Base-by-base conservation (phyloP, 1,284 basidiomycete genomes). In the Ustilago esculenta region DNA sequence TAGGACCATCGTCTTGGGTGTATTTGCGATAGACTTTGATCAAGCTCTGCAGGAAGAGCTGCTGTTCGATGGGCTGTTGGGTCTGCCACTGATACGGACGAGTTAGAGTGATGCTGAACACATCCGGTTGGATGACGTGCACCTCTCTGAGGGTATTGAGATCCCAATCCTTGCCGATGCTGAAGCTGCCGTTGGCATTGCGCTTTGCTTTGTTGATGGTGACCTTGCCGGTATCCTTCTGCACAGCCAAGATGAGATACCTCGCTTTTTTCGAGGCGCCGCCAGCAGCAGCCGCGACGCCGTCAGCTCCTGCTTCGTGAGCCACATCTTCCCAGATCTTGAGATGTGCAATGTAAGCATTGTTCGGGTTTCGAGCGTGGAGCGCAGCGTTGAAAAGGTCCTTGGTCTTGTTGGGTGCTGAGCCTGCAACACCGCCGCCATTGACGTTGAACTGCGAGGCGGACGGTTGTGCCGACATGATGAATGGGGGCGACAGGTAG, bases 151-250 rank as follows among this genome's bases (percentile, higher is more conserved):
- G 86, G 80, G 95, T 92, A 42, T 88, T 84, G 36, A 98, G 83
- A 66, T 86, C 87, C 96, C 96, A 99, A 9, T 94, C 94, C 85
- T 99, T 99, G 20, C 96, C 96, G 51, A 97, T 92, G 18, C 94
- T 97, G 84, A 96, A 98, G 0, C 91, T 89, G 33, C 92, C 91
- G 79, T 98, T 98, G 33, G 90, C 89, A 82, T 99, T 98, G 59
- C 92, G 84, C 83, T 98, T 98, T 7, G 94, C 93, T 83, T 99
- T 98, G 86, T 98, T 82, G 52, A 82, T 68, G 34, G 72, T 75
- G 20, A 79, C 79, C 21, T 52, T 54, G 12, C 72, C 74, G 4
- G 58, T 69, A 24, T 76, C 77, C 25, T 68, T 64, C 36, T 75
- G 63, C 3, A 73, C 72, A 2, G 75, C 75, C 6, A 81, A 34